Conservation (phyloP, 192 early-diverging fungal genomes). For the Linnemannia zychae region DNA sequence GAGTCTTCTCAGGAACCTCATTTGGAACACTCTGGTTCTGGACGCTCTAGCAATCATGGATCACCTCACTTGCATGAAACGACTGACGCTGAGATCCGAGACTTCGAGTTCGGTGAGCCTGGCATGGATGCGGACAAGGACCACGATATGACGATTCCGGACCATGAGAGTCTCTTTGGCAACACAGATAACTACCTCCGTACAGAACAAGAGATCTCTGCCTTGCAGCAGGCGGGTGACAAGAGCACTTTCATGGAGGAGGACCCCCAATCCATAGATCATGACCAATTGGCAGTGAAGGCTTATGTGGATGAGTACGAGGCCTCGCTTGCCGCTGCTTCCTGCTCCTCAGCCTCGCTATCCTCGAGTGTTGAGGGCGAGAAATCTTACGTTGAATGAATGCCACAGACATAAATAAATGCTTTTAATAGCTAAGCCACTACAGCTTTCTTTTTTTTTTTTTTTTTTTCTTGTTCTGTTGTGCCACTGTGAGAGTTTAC, state of each 20-base stretch:
- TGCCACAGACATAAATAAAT: not conserved
- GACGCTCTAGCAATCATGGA: not conserved
- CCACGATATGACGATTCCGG: conserved; percentile 36
- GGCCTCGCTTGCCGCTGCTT: conserved; percentile 32
- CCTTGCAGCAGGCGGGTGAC: conserved; percentile 21
- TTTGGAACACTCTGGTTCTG: not conserved
- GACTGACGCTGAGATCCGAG: not conserved
- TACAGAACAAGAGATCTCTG: conserved; percentile 39
- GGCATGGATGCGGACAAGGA: conserved; percentile 9
- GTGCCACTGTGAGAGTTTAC: not conserved
- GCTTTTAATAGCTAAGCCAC: not conserved
- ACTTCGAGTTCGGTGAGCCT: conserved; percentile 15
- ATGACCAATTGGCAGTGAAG: conserved; percentile 47
- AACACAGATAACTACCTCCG: conserved; percentile 42
- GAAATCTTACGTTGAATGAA: conserved; percentile 6
- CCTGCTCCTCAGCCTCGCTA: conserved; percentile 28
- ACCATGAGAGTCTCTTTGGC: conserved; percentile 44
- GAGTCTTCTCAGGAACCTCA: not conserved
- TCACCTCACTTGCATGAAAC: not conserved
- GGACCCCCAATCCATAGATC: conserved; percentile 16
- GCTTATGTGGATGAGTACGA: conserved; percentile 43
- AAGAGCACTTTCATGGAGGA: conserved; percentile 39
- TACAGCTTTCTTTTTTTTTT: not conserved
- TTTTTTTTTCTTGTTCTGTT: not conserved
- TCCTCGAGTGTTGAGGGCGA: conserved; percentile 23